Evolutionary conservation across 202 grass and related monocot genomes (phyloP).

Genomic region (Brachypodium distachyon): DNA sequence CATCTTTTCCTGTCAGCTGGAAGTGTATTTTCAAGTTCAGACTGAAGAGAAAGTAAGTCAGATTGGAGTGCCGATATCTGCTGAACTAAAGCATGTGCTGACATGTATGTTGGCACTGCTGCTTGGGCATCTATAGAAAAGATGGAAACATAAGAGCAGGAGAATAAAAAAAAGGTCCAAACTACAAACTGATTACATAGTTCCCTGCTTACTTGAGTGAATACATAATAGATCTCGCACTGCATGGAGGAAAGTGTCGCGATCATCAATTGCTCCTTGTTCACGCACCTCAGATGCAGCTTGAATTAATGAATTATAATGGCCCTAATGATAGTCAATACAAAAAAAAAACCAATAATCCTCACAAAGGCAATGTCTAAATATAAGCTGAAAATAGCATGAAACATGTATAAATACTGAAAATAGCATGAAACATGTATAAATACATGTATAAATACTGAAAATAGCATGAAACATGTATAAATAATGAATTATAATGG

Average conservation of each 20-base stretch:
- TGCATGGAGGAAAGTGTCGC: constrained; percentile 86
- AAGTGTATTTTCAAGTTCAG: constrained; percentile 86
- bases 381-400: not conserved
- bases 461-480: not conserved
- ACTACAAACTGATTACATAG: not conserved
- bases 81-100: constrained; percentile 81
- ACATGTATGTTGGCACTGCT: constrained; percentile 73
- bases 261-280: constrained; percentile 90
- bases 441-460: not conserved
- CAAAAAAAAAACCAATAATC: constrained; percentile 1
- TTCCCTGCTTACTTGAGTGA: constrained; percentile 61
- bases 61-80: constrained; percentile 75
- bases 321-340: constrained; percentile 47
- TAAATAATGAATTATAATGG: too few relatives aligned
- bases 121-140: constrained; percentile 58
- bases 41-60: constrained; percentile 81
- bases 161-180: not conserved
- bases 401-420: not conserved
- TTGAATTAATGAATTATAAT: constrained; percentile 79
- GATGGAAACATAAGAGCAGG: not conserved
- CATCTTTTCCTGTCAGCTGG: constrained; percentile 90
- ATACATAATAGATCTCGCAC: constrained; percentile 77
- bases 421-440: not conserved
- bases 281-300: constrained; percentile 68
- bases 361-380: not conserved